Evolutionary conservation across 1,284 basidiomycete species (phyloP).

Genomic region (Trametes polyzona): DNA sequence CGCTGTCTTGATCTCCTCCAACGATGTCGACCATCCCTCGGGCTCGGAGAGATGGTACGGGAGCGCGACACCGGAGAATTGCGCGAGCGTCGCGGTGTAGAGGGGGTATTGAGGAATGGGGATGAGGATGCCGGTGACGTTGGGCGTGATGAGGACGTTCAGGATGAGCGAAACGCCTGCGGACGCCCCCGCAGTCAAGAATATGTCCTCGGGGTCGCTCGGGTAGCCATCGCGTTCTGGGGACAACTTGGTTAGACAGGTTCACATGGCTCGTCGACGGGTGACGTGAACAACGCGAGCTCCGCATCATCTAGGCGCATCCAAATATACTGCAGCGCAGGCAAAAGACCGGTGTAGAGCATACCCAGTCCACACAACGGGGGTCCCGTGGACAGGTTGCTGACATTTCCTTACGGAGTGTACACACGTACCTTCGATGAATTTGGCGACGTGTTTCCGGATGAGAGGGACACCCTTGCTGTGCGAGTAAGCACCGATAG

Average conservation of each 20-base stretch:
- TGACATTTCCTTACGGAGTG: no score
- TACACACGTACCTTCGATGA: conserved; percentile 81
- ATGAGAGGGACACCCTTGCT: conserved; percentile 93
- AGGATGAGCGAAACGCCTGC: conserved; percentile 91
- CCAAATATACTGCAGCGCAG: no score
- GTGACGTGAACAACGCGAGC: no score
- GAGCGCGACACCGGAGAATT: conserved; percentile 80
- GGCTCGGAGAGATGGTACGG: conserved; percentile 91
- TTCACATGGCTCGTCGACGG: background rate
- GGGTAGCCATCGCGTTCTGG: conserved; percentile 89
- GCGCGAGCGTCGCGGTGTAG: conserved; percentile 93
- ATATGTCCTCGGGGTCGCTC: conserved; percentile 85
- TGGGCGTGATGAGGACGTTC: conserved; percentile 74
- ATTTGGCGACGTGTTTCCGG: conserved; percentile 87
- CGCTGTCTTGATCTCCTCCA: conserved; percentile 68
- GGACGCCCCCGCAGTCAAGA: conserved; percentile 93
- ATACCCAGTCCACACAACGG: no score
- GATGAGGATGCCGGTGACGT: conserved; percentile 82
- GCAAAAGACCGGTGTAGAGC: no score
- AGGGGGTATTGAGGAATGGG: conserved; percentile 99
- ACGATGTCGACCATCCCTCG: conserved; percentile 86
- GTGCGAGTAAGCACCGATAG: conserved; percentile 95
- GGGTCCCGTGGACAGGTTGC: no score
- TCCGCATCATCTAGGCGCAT: no score
- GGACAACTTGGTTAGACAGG: background rate